Percentiles rank a stretch among this genome's conserved stretches.
Conservation (phyloP, 169 alveolate species). For the Cryptosporidium sp. region DNA sequence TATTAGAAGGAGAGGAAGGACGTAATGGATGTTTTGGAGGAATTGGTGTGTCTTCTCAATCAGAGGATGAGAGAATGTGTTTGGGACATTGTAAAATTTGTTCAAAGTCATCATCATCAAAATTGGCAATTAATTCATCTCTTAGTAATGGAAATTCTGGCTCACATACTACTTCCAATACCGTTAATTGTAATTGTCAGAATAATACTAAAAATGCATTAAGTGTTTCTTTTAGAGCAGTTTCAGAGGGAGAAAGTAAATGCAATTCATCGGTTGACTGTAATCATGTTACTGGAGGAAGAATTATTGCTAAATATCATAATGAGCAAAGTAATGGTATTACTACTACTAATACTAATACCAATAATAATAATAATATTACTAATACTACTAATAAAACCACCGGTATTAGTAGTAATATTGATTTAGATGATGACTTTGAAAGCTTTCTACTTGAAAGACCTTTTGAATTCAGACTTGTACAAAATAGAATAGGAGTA, state of each 20-base stretch:
- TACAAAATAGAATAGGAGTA: neutral
- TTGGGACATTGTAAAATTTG: neutral
- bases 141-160: no score
- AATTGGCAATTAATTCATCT: no score
- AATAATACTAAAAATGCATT: no score
- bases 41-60: neutral
- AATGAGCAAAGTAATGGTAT: neutral
- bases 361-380: neutral
- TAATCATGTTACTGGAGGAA: neutral
- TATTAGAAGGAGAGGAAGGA: neutral
- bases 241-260: neutral
- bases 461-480: constrained; percentile 45
- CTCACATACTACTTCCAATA: neutral
- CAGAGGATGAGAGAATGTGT: neutral
- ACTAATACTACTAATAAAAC: neutral
- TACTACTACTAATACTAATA: neutral
- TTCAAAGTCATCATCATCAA: neutral
- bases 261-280: neutral
- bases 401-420: neutral
- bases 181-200: neutral
- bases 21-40: neutral
- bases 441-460: constrained; percentile 39
- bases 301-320: no score
- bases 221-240: neutral
- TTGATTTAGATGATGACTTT: constrained; percentile 21